Evolutionary conservation across 2,329 filamentous ascomycete genomes (phyloP).

Genomic region (Fusarium lateritium): DNA sequence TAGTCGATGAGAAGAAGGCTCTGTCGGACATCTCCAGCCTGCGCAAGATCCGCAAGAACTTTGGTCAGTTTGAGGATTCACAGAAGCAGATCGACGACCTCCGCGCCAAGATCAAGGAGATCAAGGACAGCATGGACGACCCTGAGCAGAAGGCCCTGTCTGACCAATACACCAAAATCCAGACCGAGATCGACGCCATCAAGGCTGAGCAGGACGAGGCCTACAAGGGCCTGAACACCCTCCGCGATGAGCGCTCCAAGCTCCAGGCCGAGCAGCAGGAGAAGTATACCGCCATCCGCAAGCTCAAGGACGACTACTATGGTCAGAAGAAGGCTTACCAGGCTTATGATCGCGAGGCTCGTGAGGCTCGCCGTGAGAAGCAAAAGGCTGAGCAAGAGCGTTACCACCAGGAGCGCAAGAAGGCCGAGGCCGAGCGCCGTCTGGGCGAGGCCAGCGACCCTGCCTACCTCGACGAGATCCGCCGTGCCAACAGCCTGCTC

Average conservation of each 20-base stretch:
- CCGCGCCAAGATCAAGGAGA: constrained; percentile 88
- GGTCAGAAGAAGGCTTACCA: constrained; percentile 84
- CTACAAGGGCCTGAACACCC: constrained; percentile 87
- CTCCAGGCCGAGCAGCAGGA: constrained; percentile 88
- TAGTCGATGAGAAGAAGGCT: constrained; percentile 98
- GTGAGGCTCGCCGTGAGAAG: constrained; percentile 82
- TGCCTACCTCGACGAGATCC: constrained; percentile 93
- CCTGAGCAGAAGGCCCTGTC: constrained; percentile 90
- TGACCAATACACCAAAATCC: constrained; percentile 87
- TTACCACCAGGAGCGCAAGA: constrained; percentile 79
- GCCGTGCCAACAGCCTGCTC: constrained; percentile 88
- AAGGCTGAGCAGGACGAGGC: constrained; percentile 93
- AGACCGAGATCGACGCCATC: constrained; percentile 89
- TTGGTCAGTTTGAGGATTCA: constrained; percentile 84
- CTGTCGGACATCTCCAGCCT: constrained; percentile 85
- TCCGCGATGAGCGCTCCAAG: constrained; percentile 89
- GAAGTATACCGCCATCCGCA: constrained; percentile 85
- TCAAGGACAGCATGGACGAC: constrained; percentile 91
- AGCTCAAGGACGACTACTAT: constrained; percentile 92
- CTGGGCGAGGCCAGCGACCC: constrained; percentile 87
- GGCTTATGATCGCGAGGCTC: constrained; percentile 86
- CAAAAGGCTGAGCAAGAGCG: constrained; percentile 85
- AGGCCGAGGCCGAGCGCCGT: constrained; percentile 81
- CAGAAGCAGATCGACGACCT: constrained; percentile 93
- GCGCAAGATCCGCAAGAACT: constrained; percentile 92